Conservation (phyloP, 805 yeast genomes). For the Kluyveromyces lactis region DNA sequence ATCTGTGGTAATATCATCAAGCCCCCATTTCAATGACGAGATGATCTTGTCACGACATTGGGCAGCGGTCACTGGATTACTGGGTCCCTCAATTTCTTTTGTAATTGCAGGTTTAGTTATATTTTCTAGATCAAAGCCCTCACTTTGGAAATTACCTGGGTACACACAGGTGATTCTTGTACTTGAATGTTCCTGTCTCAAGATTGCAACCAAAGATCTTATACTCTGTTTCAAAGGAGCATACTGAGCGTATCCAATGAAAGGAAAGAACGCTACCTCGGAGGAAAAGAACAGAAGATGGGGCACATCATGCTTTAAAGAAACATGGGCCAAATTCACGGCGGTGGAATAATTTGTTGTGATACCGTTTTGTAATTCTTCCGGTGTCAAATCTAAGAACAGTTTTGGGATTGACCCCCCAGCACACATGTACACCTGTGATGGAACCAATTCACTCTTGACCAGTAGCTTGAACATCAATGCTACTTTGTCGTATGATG, state of each 20-base stretch:
- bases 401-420: conserved; percentile 78
- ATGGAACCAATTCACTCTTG: conserved; percentile 42
- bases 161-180: conserved; percentile 65
- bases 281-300: conserved; percentile 65
- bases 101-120: conserved; percentile 81
- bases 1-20: conserved; percentile 74
- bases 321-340: conserved; percentile 59
- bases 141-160: conserved; percentile 87
- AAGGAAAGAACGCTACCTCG: conserved; percentile 73
- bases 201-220: conserved; percentile 60
- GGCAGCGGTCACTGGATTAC: conserved; percentile 57
- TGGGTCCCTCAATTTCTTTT: conserved; percentile 74
- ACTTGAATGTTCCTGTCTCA: conserved; percentile 78
- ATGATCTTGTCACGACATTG: conserved; percentile 58
- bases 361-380: conserved; percentile 55
- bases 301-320: conserved; percentile 35
- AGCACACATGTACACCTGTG: conserved; percentile 76
- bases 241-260: conserved; percentile 86
- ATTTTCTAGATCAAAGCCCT: conserved; percentile 79
- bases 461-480: conserved; percentile 16
- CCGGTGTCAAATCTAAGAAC: conserved; percentile 54
- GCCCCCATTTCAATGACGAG: conserved; percentile 49
- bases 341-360: conserved; percentile 67
- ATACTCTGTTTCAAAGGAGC: conserved; percentile 86
- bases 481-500: conserved; percentile 44